Conservation (phyloP, 2,329 filamentous ascomycete species). For the Hortaea werneckii region DNA sequence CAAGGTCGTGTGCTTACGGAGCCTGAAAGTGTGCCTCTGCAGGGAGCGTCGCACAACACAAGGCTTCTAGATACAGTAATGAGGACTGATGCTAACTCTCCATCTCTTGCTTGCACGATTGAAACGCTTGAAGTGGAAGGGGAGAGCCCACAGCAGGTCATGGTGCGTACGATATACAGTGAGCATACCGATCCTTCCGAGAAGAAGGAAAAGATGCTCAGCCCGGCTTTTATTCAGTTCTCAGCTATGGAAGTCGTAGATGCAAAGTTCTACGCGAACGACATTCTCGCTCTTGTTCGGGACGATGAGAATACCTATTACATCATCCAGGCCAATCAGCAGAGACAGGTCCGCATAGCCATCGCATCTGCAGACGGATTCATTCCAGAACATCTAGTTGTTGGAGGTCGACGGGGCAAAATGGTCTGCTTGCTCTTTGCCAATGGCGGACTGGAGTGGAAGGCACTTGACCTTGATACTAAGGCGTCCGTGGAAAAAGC, state of each 20-base stretch:
- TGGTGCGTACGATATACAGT: no score
- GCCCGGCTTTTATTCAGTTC: no score
- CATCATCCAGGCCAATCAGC: not conserved
- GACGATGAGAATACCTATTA: not conserved
- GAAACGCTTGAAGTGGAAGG: not conserved
- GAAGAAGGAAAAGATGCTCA: not conserved
- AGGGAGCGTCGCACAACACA: no score
- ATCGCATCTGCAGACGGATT: constrained; percentile 25
- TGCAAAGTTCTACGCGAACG: not conserved
- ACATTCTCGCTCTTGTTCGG: not conserved
- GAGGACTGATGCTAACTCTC: no score
- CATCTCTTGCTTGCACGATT: not conserved
- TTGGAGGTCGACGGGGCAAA: constrained; percentile 46
- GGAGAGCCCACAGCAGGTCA: not conserved
- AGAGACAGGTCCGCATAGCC: not conserved
- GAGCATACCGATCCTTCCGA: not conserved
- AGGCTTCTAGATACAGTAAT: no score
- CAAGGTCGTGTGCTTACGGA: constrained; percentile 26
- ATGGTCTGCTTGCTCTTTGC: constrained; percentile 46
- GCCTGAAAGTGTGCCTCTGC: constrained; percentile 2
- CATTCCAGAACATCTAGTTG: constrained; percentile 39
- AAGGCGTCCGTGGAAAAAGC: not conserved
- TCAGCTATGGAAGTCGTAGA: not conserved
- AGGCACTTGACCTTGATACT: constrained; percentile 41
- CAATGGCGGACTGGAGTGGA: constrained; percentile 43